phyloP scores from a whole-genome alignment of 225 moss, liverwort and hornwort genomes.

The Bryoerythrophyllum caledonicum region DNA sequence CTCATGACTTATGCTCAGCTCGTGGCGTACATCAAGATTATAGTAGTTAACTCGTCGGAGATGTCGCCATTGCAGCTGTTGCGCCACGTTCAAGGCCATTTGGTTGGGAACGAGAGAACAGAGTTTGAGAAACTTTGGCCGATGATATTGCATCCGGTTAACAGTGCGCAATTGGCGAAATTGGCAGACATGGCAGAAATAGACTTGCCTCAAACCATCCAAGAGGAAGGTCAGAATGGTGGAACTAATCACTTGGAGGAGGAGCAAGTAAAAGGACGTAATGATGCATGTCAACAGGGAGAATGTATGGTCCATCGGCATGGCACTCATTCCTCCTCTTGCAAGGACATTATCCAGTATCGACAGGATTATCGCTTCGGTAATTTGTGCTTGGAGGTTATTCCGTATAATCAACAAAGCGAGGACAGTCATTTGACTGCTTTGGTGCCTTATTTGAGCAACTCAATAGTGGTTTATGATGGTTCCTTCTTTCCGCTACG shows the following conservation, averaged over 20 bases:
- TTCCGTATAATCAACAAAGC: neutral
- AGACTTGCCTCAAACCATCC: neutral
- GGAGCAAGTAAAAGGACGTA: neutral
- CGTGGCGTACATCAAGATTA: conserved; percentile 20
- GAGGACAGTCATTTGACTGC: neutral
- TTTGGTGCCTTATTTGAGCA: conserved; percentile 43
- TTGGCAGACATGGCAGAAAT: neutral
- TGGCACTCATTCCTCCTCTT: neutral
- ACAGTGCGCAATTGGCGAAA: conserved; percentile 22
- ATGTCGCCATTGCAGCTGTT: conserved; percentile 11
- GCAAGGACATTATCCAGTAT: neutral
- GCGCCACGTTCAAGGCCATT: conserved; percentile 21
- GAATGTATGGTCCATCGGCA: neutral
- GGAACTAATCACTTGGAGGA: neutral
- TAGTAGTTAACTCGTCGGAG: neutral
- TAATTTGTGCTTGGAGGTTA: conserved; percentile 3
- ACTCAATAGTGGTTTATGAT: conserved; percentile 44
- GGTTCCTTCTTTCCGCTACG: conserved; percentile 37
- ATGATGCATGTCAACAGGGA: neutral
- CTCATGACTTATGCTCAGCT: conserved; percentile 30
- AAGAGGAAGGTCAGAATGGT: neutral
- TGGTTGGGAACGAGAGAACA: conserved; percentile 16
- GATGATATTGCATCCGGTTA: conserved; percentile 13
- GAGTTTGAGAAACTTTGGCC: conserved; percentile 35
- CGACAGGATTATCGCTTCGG: neutral